Percentiles rank a stretch among this genome's conserved stretches.
phyloP scores from a whole-genome alignment of 768 basidiomycete genomes.

The Tylopilus felleus region DNA sequence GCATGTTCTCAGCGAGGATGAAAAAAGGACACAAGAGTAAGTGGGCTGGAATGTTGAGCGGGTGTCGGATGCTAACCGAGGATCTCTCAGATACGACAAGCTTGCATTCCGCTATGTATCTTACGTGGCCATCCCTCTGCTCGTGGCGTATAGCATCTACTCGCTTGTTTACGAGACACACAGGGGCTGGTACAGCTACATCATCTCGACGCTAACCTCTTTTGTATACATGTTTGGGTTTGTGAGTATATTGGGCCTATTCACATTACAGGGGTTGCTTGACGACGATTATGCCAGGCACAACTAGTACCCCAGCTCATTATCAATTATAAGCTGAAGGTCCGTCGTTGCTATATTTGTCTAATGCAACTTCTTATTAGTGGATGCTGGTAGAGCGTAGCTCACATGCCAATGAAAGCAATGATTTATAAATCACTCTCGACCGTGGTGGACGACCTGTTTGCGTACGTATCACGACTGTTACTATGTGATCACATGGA shows the following conservation, averaged over 20 bases:
- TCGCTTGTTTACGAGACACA: constrained; percentile 82
- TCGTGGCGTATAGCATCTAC: constrained; percentile 74
- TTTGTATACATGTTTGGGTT: constrained; percentile 98
- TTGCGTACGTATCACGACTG: constrained; percentile 55
- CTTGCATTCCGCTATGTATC: constrained; percentile 95
- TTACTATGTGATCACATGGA: constrained; percentile 16
- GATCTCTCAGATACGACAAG: constrained; percentile 66
- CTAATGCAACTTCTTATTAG: constrained; percentile 4
- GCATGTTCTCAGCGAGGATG: constrained; percentile 93
- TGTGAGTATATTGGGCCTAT: constrained; percentile 49
- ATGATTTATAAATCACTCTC: constrained; percentile 95
- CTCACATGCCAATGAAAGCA: constrained; percentile 98
- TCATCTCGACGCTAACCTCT: constrained; percentile 88
- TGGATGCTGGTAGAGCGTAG: constrained; percentile 63
- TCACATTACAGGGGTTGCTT: constrained; percentile 5
- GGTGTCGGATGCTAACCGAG: constrained; percentile 7
- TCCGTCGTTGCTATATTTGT: constrained; percentile 32
- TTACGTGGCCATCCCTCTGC: constrained; percentile 80
- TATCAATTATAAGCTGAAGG: constrained; percentile 97
- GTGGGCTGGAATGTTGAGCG: constrained; percentile 30
- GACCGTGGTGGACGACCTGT: constrained; percentile 89
- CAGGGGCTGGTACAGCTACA: constrained; percentile 94
- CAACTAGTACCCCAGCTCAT: constrained; percentile 86
- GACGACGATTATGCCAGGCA: constrained; percentile 45
- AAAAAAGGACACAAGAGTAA: constrained; percentile 96